Evolutionary conservation across 352 stramenopile genomes (phyloP), one percentile per base, ranked within the genome.

Genomic region (Pythium periplocum): DNA sequence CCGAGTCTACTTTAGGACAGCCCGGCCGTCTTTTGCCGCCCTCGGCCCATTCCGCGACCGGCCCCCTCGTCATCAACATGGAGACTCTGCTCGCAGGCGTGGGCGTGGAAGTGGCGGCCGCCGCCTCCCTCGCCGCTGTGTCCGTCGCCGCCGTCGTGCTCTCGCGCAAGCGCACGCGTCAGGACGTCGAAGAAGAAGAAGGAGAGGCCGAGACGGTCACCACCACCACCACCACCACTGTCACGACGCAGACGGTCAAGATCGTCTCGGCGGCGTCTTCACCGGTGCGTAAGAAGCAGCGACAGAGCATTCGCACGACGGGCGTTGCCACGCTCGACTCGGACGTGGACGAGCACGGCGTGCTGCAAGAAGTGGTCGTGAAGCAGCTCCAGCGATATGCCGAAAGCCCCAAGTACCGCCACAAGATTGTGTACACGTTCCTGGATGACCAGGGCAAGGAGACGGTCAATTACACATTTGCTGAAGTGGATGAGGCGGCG

Each of bases 391-490:
- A 86, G 61, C 70, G 69, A 54, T 58, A 66, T 33, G 76, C 78
- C 0, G 17, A 26, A 26, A 6, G 32, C 5, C 55, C 66, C 50
- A 74, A 78, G 53, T 81, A 62, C 58, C 64, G 72, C 48, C 57
- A 87, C 65, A 78, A 84, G 55, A 68, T 90, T 53, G 74, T 88
- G 55, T 93, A 90, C 75, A 88, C 79, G 33, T 90, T 90, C 56
- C 50, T 93, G 52, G 79, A 93, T 69, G 82, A 90, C 57, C 34
- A 56, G 30, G 82, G 82, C 7, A 72, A 78, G 17, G 82, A 93
- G 57, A 64, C 38, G 0, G 67, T 84, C 44, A 87, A 83, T 64
- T 75, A 88, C 50, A 83, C 79, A 64, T 80, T 86, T 51, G 66
- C 79, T 17, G 77, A 93, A 30, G 64, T 93, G 31, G 79, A 93